Conservation (phyloP, 2,329 filamentous ascomycete genomes). For the Cordyceps cateniannulata region DNA sequence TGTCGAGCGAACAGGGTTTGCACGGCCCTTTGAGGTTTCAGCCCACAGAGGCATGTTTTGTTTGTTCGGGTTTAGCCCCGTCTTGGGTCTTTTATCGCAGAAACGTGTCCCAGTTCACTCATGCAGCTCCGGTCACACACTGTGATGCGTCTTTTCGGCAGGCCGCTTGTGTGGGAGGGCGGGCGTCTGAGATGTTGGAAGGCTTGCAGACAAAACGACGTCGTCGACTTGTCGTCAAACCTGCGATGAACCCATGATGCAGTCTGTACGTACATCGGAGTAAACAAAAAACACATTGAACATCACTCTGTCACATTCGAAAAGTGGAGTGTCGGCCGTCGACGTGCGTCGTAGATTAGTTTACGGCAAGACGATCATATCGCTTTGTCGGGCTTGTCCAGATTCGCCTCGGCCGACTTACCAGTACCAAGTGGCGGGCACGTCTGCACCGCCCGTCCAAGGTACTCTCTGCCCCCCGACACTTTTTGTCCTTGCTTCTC, state of each 20-base stretch:
- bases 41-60: neutral
- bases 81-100: neutral
- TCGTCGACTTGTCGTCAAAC: neutral
- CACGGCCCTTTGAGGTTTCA: slow-evolving; percentile 7
- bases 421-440: neutral
- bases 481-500: neutral
- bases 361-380: neutral
- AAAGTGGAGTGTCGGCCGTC: neutral
- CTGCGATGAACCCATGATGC: neutral
- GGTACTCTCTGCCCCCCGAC: neutral
- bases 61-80: neutral
- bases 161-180: neutral
- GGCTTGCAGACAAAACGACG: neutral
- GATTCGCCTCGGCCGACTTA: too few species aligned
- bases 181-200: neutral
- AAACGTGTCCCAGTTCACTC: neutral
- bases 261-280: slow-evolving; percentile 2
- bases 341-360: neutral
- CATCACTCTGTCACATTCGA: slow-evolving; percentile 7
- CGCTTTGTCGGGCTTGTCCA: neutral
- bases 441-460: neutral
- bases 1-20: neutral
- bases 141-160: neutral
- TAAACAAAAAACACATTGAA: neutral
- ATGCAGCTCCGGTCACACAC: neutral